These are phyloP conservation scores for Trichoderma pleuroti DNA, from an alignment of 2,329 filamentous ascomycete genomes.

Conservation along the genomic window DNA sequence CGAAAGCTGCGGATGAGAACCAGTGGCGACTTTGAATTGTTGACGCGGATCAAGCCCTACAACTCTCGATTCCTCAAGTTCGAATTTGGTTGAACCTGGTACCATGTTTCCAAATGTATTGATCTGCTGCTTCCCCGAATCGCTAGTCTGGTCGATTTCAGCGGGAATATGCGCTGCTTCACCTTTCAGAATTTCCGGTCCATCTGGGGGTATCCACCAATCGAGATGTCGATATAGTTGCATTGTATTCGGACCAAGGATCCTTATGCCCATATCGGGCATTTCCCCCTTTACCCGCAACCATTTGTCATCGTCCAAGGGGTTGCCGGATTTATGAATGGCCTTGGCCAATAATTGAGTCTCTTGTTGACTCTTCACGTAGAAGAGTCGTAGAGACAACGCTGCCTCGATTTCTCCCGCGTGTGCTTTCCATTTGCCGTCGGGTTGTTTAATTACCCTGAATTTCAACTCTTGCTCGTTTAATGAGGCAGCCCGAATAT, in stretches of 20 bases:
- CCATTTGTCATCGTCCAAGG: neutral
- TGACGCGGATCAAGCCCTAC: neutral
- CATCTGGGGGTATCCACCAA: neutral
- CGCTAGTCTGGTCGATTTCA: neutral
- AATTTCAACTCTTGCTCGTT: neutral
- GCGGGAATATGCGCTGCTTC: neutral
- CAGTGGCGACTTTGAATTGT: neutral
- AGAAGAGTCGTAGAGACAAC: constrained; percentile 28
- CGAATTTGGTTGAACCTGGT: neutral
- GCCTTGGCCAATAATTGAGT: neutral
- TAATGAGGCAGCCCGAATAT: neutral
- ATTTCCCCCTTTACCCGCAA: neutral
- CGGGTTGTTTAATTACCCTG: neutral
- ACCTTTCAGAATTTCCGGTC: neutral
- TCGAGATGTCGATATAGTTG: neutral
- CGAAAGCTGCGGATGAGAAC: neutral
- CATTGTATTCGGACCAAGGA: neutral
- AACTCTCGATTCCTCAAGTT: neutral
- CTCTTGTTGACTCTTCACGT: neutral
- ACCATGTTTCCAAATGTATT: neutral
- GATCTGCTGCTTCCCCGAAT: neutral
- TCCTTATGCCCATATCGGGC: neutral
- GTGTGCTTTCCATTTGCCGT: constrained; percentile 25
- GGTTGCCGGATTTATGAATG: neutral
- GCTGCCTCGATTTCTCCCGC: constrained; percentile 28